These are phyloP conservation scores for Hymenoscyphus fraxineus DNA, from an alignment of 2,329 filamentous ascomycete species.

Conservation along the genomic window DNA sequence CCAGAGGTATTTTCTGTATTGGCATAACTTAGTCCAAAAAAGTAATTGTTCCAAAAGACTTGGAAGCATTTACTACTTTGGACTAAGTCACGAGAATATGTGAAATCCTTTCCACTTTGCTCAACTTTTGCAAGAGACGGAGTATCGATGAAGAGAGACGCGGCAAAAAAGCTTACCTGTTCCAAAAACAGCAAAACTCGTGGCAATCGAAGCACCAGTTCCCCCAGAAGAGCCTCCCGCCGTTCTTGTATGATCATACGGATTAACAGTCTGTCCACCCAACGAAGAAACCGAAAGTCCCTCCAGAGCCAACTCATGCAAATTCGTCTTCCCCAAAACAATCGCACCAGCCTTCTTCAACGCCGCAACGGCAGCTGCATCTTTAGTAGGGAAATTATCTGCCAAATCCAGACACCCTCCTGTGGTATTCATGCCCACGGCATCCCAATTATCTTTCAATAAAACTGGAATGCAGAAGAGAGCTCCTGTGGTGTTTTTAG, in stretches of 20 bases:
- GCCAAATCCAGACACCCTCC: slow-evolving; percentile 50
- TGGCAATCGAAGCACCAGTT: slow-evolving; percentile 54
- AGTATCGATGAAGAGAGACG: background rate
- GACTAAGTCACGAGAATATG: no score
- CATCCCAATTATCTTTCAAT: slow-evolving; percentile 55
- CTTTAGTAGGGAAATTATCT: slow-evolving; percentile 41
- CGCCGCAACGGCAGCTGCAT: slow-evolving; percentile 49
- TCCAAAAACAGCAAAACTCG: slow-evolving; percentile 53
- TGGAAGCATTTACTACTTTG: no score
- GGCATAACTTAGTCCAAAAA: no score
- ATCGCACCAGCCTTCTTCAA: slow-evolving; percentile 71
- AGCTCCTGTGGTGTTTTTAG: slow-evolving; percentile 46
- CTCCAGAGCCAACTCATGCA: slow-evolving; percentile 77
- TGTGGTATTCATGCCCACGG: slow-evolving; percentile 49
- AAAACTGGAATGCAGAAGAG: slow-evolving; percentile 60
- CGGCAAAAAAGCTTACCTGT: slow-evolving; percentile 39
- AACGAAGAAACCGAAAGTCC: slow-evolving; percentile 59
- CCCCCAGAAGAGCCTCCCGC: slow-evolving; percentile 63
- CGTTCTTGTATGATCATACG: slow-evolving; percentile 62
- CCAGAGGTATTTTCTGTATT: no score
- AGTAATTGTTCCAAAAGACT: no score
- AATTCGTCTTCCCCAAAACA: slow-evolving; percentile 72
- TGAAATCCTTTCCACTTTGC: no score
- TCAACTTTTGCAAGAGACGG: background rate
- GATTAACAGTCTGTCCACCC: slow-evolving; percentile 62